phyloP scores from a whole-genome alignment of 371 early-diverging fungal genomes.

The Mortierella sp. region DNA sequence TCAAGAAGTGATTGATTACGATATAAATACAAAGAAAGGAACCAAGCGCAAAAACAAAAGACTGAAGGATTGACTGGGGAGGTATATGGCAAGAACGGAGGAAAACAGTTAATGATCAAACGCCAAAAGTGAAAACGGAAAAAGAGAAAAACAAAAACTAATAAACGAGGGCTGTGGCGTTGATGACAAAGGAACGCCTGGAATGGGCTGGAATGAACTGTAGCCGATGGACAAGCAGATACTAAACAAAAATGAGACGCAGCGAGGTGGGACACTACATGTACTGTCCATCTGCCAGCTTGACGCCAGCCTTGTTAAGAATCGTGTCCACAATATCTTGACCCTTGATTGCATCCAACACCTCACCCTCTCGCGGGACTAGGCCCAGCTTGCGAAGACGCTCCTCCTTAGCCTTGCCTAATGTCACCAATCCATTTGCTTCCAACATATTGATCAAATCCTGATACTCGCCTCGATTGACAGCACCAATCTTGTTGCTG shows the following conservation, averaged over 20 bases:
- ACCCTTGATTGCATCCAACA: constrained; percentile 57
- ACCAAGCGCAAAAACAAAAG: not conserved
- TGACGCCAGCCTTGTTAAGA: constrained; percentile 10
- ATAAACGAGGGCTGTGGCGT: too few species aligned
- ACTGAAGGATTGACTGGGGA: not conserved
- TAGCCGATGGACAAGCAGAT: too few species aligned
- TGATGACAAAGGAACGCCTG: too few species aligned
- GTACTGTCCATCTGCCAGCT: not conserved
- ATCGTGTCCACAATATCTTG: constrained; percentile 15
- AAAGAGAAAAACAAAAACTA: not conserved
- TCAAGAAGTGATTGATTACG: too few species aligned
- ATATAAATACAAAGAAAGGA: not conserved
- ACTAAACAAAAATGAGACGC: too few species aligned
- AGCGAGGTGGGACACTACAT: too few species aligned
- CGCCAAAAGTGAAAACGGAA: not conserved
- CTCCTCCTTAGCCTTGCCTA: constrained; percentile 63
- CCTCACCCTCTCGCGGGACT: constrained; percentile 59
- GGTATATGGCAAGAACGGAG: not conserved
- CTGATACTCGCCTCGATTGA: constrained; percentile 78
- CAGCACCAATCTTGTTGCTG: constrained; percentile 64
- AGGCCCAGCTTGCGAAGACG: constrained; percentile 57
- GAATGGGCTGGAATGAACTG: too few species aligned
- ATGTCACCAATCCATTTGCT: constrained; percentile 71
- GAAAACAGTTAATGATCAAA: not conserved
- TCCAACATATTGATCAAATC: constrained; percentile 81